Evolutionary conservation across 208 protist genomes (phyloP), one percentile per base, ranked within the genome.

Genomic region (Naegleria fowleri): DNA sequence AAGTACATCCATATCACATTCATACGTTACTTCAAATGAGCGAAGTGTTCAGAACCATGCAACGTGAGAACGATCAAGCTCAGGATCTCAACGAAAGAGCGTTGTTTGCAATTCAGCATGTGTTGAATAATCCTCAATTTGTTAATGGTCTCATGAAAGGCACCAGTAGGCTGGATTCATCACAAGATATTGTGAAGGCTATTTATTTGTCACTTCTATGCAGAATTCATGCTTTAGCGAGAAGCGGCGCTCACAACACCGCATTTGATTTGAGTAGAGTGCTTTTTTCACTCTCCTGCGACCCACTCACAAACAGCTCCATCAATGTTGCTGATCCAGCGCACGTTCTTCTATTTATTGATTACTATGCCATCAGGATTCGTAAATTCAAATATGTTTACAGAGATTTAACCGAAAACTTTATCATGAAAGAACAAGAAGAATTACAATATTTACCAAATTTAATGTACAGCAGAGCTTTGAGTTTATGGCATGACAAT

Each of bases 1-100:
- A 36, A 87, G 83, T 29, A 6, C 83, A 87, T 87, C 40, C 83
- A 52, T 87, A 87, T 51, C 83, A 87, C 41, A n/a, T 87, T 52
- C 83, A 87, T 15, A 87, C 83, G 0, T n/a, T 87, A 39, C 15
- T 87, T 11, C 83, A 87, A 87, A 40, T 87, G 33, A 33, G 29
- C n/a, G 83, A 87, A 87, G 36, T 87, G 7, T 87, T 52, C 83
- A 22, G 83, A 29, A 87, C 83, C 83, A 87, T 87, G 36, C 40
- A 87, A 51, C 9, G 33, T 36, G 83, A 87, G 43, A 36, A 22
- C 3, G 83, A 87, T 87, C 83, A 87, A 51, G 83, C 83, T 39
- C 83, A 87, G 43, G 83, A 87, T 38, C 19, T 87, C 4, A 52
- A 40, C 5, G 83, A 87, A 36, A 87, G 40, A 51, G 83, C 40